Conservation (phyloP, 768 basidiomycete genomes). For the Russula griseocarnosa region DNA sequence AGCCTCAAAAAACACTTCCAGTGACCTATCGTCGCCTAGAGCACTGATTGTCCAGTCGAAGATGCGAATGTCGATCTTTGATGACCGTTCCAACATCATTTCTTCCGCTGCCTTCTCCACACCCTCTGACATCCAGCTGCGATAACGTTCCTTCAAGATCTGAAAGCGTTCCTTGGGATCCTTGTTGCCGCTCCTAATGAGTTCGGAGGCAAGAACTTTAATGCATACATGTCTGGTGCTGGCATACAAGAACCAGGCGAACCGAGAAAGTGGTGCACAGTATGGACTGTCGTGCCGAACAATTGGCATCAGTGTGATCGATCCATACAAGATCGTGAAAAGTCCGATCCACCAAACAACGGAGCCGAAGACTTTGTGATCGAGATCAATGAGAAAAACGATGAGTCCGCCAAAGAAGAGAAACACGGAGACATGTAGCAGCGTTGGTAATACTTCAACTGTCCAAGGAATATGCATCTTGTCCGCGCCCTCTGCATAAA, state of each 20-base stretch:
- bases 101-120: background rate
- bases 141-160: too few species aligned
- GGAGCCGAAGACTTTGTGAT: background rate
- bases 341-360: background rate
- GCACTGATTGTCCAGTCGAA: background rate
- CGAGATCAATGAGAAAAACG: background rate
- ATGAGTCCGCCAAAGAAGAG: background rate
- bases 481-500: background rate
- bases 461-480: background rate
- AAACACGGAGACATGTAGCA: constrained; percentile 1
- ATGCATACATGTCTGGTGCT: background rate
- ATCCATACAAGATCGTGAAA: background rate
- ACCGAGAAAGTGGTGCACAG: constrained; percentile 1
- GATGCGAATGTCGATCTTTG: background rate
- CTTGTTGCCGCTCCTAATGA: too few species aligned
- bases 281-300: constrained; percentile 4
- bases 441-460: background rate
- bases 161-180: too few species aligned
- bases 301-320: background rate
- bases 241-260: background rate
- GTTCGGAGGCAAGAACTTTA: background rate
- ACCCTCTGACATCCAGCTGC: background rate
- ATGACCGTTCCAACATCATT: background rate
- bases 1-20: constrained; percentile 8
- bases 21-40: background rate